Evolutionary conservation across 2,329 filamentous ascomycete genomes (phyloP).

Genomic region (Epichloe scottii): DNA sequence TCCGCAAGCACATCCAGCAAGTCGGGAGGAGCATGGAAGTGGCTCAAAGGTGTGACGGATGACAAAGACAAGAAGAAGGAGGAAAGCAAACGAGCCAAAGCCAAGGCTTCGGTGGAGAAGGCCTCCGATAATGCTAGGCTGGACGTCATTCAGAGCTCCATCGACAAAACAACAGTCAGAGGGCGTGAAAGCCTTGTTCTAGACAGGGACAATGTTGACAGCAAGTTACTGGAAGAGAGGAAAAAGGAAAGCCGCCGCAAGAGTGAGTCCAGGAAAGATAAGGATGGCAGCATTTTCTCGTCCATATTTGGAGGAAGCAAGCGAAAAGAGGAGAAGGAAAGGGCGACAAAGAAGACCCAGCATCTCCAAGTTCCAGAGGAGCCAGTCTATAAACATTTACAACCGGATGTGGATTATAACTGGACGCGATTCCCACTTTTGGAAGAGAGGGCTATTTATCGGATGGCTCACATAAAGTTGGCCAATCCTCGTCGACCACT

Average conservation of each 20-base stretch:
- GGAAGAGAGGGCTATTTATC: slow-evolving; percentile 92
- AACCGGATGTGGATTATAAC: slow-evolving; percentile 85
- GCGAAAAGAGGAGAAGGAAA: slow-evolving; percentile 72
- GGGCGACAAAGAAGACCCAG: slow-evolving; percentile 59
- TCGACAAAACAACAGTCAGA: slow-evolving; percentile 52
- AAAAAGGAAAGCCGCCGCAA: slow-evolving; percentile 71
- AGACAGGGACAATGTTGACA: slow-evolving; percentile 62
- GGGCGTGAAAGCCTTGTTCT: slow-evolving; percentile 75
- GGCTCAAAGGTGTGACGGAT: slow-evolving; percentile 68
- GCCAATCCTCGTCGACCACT: slow-evolving; percentile 90
- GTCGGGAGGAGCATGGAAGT: slow-evolving; percentile 56
- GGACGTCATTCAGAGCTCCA: slow-evolving; percentile 77
- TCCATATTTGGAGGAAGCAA: slow-evolving; percentile 85
- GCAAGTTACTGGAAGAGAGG: slow-evolving; percentile 65
- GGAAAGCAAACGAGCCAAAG: slow-evolving; percentile 55
- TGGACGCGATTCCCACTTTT: slow-evolving; percentile 93
- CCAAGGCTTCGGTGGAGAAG: slow-evolving; percentile 42
- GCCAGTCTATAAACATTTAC: slow-evolving; percentile 55
- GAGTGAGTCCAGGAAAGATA: slow-evolving; percentile 74
- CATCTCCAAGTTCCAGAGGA: slow-evolving; percentile 72
- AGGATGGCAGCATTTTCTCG: slow-evolving; percentile 85
- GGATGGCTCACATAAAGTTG: slow-evolving; percentile 97
- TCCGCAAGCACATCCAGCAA: slow-evolving; percentile 52
- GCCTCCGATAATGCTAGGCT: slow-evolving; percentile 68
- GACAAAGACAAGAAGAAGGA: slow-evolving; percentile 49